Percentiles rank a stretch among this genome's conserved stretches.
Conservation (phyloP, 2,329 filamentous ascomycete genomes). For the Parascedosporium putredinis region DNA sequence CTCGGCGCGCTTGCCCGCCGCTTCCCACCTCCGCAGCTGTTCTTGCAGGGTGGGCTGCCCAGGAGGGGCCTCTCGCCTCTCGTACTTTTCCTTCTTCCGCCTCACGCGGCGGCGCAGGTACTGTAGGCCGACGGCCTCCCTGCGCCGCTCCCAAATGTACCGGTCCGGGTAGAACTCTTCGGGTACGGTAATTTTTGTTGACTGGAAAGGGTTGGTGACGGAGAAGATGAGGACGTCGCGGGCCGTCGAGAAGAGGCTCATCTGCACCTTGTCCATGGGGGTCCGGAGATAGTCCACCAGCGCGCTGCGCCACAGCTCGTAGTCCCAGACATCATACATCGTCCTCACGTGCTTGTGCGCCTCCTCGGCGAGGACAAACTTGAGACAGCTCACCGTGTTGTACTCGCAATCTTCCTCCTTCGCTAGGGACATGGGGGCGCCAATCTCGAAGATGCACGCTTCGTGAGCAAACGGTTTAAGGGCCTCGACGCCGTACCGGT, state of each 20-base stretch:
- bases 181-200: conserved; percentile 19
- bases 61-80: background rate
- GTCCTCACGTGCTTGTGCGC: conserved; percentile 21
- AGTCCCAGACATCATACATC: conserved; percentile 37
- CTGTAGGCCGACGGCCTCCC: conserved; percentile 25
- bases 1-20: conserved; percentile 12
- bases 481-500: background rate
- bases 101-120: conserved; percentile 4
- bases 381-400: conserved; percentile 1
- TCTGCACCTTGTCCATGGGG: conserved; percentile 29
- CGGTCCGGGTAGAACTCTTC: conserved; percentile 41
- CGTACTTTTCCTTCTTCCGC: background rate
- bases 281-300: conserved; percentile 26
- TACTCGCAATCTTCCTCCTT: background rate
- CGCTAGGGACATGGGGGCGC: background rate
- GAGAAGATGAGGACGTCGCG: conserved; percentile 41
- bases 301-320: conserved; percentile 36
- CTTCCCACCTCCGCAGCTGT: background rate
- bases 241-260: conserved; percentile 23
- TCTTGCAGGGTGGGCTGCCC: background rate
- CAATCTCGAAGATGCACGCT: conserved; percentile 4
- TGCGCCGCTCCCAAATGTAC: conserved; percentile 35
- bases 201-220: conserved; percentile 29
- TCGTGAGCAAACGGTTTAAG: background rate
- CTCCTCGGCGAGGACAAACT: conserved; percentile 3